phyloP scores from a whole-genome alignment of 2,329 filamentous ascomycete genomes.

The Fusarium brachygibbosum region DNA sequence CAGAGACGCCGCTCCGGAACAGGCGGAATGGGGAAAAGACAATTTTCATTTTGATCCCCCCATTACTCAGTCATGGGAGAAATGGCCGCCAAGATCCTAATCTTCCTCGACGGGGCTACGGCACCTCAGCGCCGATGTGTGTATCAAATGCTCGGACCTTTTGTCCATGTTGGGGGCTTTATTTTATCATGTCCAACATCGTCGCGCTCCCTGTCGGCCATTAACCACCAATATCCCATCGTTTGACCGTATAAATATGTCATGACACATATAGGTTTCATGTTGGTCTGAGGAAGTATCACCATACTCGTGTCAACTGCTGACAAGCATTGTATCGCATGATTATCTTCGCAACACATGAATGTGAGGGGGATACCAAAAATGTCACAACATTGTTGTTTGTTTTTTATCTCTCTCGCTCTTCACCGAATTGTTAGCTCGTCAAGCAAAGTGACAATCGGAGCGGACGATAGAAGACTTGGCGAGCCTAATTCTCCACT shows the following conservation, averaged over 20 bases:
- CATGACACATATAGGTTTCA: constrained; percentile 29
- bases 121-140: constrained; percentile 25
- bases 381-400: neutral
- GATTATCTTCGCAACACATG: neutral
- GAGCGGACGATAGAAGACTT: constrained; percentile 31
- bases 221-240: neutral
- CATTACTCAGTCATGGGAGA: constrained; percentile 15
- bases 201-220: neutral
- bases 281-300: neutral
- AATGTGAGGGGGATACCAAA: neutral
- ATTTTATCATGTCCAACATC: constrained; percentile 13
- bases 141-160: constrained; percentile 41
- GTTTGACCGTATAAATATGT: constrained; percentile 13
- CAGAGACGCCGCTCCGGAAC: constrained; percentile 33
- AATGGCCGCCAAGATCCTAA: constrained; percentile 38
- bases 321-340: neutral
- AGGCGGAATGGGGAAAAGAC: constrained; percentile 31
- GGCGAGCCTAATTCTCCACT: constrained; percentile 21
- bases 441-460: constrained; percentile 21
- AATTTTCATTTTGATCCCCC: constrained; percentile 19
- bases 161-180: constrained; percentile 36
- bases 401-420: constrained; percentile 1
- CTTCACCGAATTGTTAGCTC: constrained; percentile 22
- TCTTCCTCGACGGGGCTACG: constrained; percentile 27
- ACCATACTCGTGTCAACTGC: neutral